Conservation (phyloP, 495 filamentous ascomycete genomes). For the Daldinia decipiens region DNA sequence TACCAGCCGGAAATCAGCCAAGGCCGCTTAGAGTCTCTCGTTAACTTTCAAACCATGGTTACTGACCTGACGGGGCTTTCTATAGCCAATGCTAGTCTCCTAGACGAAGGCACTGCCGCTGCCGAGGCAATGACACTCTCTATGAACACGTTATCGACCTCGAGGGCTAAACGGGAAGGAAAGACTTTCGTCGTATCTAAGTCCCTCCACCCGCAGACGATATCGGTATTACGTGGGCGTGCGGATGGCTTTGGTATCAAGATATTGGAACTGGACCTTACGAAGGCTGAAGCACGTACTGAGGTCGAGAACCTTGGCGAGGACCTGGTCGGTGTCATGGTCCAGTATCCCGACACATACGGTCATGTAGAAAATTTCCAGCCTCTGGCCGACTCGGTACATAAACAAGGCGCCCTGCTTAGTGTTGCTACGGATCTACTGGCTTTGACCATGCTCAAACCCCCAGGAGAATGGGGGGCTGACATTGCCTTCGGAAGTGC, state of each 20-base stretch:
- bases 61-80: conserved; percentile 88
- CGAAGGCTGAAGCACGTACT: conserved; percentile 66
- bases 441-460: conserved; percentile 87
- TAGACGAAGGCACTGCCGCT: conserved; percentile 94
- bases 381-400: conserved; percentile 77
- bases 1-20: conserved; percentile 99
- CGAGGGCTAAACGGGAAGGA: conserved; percentile 76
- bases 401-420: conserved; percentile 82
- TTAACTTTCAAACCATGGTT: conserved; percentile 97
- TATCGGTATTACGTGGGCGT: conserved; percentile 84
- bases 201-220: conserved; percentile 88
- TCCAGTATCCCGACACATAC: conserved; percentile 93
- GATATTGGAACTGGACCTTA: conserved; percentile 75
- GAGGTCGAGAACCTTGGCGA: conserved; percentile 78
- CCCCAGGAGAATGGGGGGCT: conserved; percentile 95
- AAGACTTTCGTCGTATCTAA: conserved; percentile 88
- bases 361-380: conserved; percentile 83
- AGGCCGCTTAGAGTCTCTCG: conserved; percentile 87
- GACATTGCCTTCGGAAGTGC: conserved; percentile 97
- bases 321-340: conserved; percentile 88
- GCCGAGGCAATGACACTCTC: conserved; percentile 98
- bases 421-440: conserved; percentile 92
- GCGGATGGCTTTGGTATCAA: conserved; percentile 95
- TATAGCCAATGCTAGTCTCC: conserved; percentile 91
- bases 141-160: conserved; percentile 74